Conservation (phyloP, 768 basidiomycete species). For the Auricularia cornea region DNA sequence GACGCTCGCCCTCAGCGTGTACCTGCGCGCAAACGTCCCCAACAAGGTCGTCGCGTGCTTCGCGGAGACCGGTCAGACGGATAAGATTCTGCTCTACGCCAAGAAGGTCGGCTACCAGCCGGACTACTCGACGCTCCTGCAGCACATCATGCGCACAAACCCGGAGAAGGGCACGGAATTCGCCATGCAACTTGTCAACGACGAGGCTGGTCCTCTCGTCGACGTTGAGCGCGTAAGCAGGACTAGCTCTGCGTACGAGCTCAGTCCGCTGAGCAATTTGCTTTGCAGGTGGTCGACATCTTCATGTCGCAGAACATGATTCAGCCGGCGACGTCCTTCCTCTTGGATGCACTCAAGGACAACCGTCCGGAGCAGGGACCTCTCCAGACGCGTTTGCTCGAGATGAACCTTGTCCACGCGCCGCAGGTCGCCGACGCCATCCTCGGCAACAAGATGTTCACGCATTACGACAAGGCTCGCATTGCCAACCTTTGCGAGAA, state of each 20-base stretch:
- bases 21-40: conserved; percentile 93
- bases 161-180: conserved; percentile 99
- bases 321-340: conserved; percentile 96
- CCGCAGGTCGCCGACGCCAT: conserved; percentile 99
- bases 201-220: conserved; percentile 85
- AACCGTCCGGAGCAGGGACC: conserved; percentile 96
- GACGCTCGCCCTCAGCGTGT: conserved; percentile 95
- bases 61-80: conserved; percentile 95
- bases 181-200: conserved; percentile 88
- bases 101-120: conserved; percentile 95
- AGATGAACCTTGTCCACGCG: conserved; percentile 96
- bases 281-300: conserved; percentile 66
- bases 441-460: conserved; percentile 97
- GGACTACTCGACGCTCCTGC: conserved; percentile 85
- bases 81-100: conserved; percentile 95
- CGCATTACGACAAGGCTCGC: conserved; percentile 90
- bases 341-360: conserved; percentile 95
- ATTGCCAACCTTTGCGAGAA: conserved; percentile 99
- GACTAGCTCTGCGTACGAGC: conserved; percentile 23
- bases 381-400: conserved; percentile 89
- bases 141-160: conserved; percentile 93
- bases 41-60: conserved; percentile 99
- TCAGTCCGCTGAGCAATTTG: conserved; percentile 30
- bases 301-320: conserved; percentile 99
- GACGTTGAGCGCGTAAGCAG: conserved; percentile 69